A percentile compares a stretch with the other conserved stretches of the same genome.
Evolutionary conservation across 164 flowering plant genomes (phyloP).

Genomic region (Protea cynaroides): DNA sequence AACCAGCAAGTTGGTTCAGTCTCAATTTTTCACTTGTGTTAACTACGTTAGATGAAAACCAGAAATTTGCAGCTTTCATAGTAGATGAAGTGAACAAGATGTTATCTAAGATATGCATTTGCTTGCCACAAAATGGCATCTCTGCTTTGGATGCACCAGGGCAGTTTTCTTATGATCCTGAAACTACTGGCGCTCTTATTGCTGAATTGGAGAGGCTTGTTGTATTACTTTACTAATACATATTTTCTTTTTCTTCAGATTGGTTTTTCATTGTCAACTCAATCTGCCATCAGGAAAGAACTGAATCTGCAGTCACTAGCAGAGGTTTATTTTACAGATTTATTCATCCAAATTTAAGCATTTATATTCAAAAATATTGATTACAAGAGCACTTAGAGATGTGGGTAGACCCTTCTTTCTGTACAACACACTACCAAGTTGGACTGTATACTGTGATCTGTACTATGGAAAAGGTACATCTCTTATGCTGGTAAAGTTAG

Average conservation of each 20-base stretch:
- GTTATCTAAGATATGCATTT: slow-evolving; percentile 57
- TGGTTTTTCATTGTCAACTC: slow-evolving; percentile 20
- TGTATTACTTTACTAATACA: slow-evolving; percentile 5
- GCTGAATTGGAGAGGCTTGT: slow-evolving; percentile 60
- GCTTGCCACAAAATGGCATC: slow-evolving; percentile 80
- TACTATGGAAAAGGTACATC: slow-evolving; percentile 77
- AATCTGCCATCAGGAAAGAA: slow-evolving; percentile 17
- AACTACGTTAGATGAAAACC: slow-evolving; percentile 77
- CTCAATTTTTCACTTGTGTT: slow-evolving; percentile 88
- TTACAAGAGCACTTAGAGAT: too few relatives aligned
- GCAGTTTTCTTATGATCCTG: slow-evolving; percentile 78
- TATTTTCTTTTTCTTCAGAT: slow-evolving; percentile 9
- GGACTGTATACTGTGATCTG: too few relatives aligned
- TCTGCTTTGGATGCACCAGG: slow-evolving; percentile 94
- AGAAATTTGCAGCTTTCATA: slow-evolving; percentile 74
- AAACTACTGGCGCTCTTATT: slow-evolving; percentile 54
- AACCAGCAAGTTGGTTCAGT: too few relatives aligned
- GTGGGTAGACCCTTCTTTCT: too few relatives aligned
- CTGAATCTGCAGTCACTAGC: slow-evolving; percentile 16
- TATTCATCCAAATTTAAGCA: too few relatives aligned
- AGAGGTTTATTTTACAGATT: slow-evolving; percentile 11
- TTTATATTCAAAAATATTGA: too few relatives aligned
- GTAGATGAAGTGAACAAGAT: slow-evolving; percentile 74
- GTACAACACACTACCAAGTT: too few relatives aligned
- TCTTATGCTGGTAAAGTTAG: neutral